Evolutionary conservation across 805 yeast genomes (phyloP).

Genomic region (Spathaspora boniae): DNA sequence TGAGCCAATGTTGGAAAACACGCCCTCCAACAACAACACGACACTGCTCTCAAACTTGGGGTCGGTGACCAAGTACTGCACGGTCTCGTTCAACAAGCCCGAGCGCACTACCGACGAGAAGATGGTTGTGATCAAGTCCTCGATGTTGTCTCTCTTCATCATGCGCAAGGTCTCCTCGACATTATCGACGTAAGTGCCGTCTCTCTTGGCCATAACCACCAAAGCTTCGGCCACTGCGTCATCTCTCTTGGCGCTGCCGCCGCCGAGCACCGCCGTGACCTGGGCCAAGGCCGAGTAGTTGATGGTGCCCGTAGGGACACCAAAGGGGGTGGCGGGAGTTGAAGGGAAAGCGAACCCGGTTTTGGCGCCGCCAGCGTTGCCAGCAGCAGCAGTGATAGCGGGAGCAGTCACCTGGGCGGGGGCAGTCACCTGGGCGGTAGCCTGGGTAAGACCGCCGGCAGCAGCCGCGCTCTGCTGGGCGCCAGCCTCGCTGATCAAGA

Average conservation of each 20-base stretch:
- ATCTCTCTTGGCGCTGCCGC: conserved; percentile 6
- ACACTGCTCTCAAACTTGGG: conserved; percentile 22
- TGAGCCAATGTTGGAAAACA: conserved; percentile 18
- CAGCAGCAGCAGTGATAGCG: conserved; percentile 1
- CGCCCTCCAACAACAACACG: conserved; percentile 20
- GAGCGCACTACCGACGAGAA: conserved; percentile 24
- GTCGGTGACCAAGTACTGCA: conserved; percentile 20
- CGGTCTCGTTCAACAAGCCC: conserved; percentile 22
- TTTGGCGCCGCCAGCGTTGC: not conserved
- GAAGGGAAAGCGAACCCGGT: conserved; percentile 9
- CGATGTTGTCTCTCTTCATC: conserved; percentile 26
- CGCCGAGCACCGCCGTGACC: conserved; percentile 5
- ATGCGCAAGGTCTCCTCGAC: not conserved
- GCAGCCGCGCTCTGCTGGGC: conserved; percentile 3
- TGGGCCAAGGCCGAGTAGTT: conserved; percentile 6
- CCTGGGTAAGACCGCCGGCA: not conserved
- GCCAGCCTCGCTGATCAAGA: not conserved
- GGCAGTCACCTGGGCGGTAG: conserved; percentile 7
- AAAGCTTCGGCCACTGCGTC: conserved; percentile 4
- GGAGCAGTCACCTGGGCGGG: not conserved
- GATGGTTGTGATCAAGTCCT: conserved; percentile 27
- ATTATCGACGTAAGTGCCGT: conserved; percentile 4
- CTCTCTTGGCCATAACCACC: conserved; percentile 3
- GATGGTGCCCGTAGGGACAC: conserved; percentile 7
- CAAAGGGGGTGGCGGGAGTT: conserved; percentile 7